Percentiles rank a stretch among this genome's conserved stretches.
phyloP scores from a whole-genome alignment of 2,329 filamentous ascomycete genomes.

The Spiromastix sp. region DNA sequence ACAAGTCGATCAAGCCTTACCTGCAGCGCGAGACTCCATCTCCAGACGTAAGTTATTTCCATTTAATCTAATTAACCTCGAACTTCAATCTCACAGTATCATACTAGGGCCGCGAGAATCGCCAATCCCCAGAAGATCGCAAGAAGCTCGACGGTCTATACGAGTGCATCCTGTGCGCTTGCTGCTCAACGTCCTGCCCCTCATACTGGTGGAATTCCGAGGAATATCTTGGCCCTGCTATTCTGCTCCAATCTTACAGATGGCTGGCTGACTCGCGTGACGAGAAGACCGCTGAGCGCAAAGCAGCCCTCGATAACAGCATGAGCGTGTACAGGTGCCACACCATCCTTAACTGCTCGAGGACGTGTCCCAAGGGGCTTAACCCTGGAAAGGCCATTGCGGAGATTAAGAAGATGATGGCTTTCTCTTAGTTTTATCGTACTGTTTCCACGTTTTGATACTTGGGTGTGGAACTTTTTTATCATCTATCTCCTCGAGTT shows the following conservation, averaged over 20 bases:
- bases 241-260: conserved; percentile 94
- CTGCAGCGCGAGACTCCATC: conserved; percentile 81
- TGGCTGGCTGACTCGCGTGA: conserved; percentile 95
- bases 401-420: conserved; percentile 97
- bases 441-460: conserved; percentile 4
- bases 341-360: conserved; percentile 97
- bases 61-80: background rate
- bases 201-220: conserved; percentile 99
- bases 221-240: conserved; percentile 94
- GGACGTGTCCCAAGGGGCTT: conserved; percentile 95
- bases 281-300: conserved; percentile 77
- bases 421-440: conserved; percentile 25
- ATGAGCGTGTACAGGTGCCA: conserved; percentile 99
- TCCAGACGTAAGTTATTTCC: conserved; percentile 58
- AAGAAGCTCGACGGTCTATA: conserved; percentile 96
- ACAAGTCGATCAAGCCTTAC: conserved; percentile 99
- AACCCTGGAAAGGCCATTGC: conserved; percentile 94
- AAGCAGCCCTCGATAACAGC: conserved; percentile 88
- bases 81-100: background rate
- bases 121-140: conserved; percentile 82
- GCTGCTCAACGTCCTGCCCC: conserved; percentile 98
- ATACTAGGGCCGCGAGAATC: conserved; percentile 77
- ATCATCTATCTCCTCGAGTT: conserved; percentile 2
- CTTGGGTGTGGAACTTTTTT: conserved; percentile 9
- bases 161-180: conserved; percentile 98